A percentile compares a stretch with the other conserved stretches of the same genome.
phyloP scores from a whole-genome alignment of 305 asterid species.

The Fraxinus angustifolia region DNA sequence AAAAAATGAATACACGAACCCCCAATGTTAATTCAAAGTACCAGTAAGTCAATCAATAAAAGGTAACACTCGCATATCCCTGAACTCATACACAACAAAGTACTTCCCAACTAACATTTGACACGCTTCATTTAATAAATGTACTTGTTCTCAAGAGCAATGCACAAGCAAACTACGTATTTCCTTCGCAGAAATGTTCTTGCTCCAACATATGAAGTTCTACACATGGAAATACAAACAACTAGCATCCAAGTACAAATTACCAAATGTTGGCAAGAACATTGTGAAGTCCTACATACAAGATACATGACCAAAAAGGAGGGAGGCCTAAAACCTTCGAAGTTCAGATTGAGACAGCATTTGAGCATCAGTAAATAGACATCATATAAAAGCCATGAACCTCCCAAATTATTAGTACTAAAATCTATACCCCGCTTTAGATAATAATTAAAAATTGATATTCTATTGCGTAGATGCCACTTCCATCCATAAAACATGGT shows the following conservation, averaged over 20 bases:
- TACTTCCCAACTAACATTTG: neutral
- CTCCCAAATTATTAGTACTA: neutral
- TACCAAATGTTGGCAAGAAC: neutral
- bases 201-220: neutral
- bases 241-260: neutral
- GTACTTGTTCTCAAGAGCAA: neutral
- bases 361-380: neutral
- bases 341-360: neutral
- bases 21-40: neutral
- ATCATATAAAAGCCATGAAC: neutral
- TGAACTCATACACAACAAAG: neutral
- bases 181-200: neutral
- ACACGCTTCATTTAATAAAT: neutral
- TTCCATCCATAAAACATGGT: neutral
- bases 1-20: neutral
- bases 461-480: neutral
- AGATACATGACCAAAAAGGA: neutral
- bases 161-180: neutral
- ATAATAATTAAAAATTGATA: neutral
- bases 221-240: neutral
- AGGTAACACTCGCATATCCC: neutral
- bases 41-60: neutral
- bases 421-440: neutral
- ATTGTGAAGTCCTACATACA: neutral
- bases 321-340: neutral